Base-by-base conservation (phyloP, 257 asterid genomes). In the Petunia axillaris region DNA sequence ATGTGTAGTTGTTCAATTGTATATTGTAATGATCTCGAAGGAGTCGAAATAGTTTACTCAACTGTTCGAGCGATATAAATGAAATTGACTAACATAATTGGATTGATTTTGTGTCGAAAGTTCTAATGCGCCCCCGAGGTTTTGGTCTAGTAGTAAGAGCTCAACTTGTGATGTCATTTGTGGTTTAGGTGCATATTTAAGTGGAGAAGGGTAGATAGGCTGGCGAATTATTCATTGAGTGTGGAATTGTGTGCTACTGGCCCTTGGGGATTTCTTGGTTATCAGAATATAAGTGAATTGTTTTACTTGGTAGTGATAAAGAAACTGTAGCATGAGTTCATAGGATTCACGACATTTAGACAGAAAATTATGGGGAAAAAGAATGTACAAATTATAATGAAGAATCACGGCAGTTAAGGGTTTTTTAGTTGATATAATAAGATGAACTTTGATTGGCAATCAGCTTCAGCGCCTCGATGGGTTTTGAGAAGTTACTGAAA, bases 351-450 rank as follows among this genome's bases (percentile, higher is more conserved):
- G 15, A 15, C 5, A 70, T 46, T 16, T 70, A 46, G 59, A 35
- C n/a, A 10, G 77, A 46, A 71, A 5, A 52, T 4, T 52, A 52
- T 3, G 8, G 14, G 55, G 1, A 52, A 52, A 52, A 71, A 48
- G 3, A 11, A 35, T 48, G 60, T 10, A 0, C 35, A 35, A 3
- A 50, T 13, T 73, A 73, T 2, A 52, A 50, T 50, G 46, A 35
- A 73, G 78, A 50, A 13, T 11, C 43, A 53, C 1, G 13, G 6
- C 3, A 35, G 43, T 70, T n/a, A 71, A 10, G 35, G 78, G 44
- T 7, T 73, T 11, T 35, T 50, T 73, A 73, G 60, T 11, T 73
- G 77, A 73, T 35, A 10, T 73, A 60, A 50, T 73, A 50, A 66
- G 75, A 67, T 16, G n/a, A 16, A 68, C n/a, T 68, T 8, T 16